Base-by-base conservation (phyloP, 2,329 filamentous ascomycete genomes). In the Ophiostoma ips region DNA sequence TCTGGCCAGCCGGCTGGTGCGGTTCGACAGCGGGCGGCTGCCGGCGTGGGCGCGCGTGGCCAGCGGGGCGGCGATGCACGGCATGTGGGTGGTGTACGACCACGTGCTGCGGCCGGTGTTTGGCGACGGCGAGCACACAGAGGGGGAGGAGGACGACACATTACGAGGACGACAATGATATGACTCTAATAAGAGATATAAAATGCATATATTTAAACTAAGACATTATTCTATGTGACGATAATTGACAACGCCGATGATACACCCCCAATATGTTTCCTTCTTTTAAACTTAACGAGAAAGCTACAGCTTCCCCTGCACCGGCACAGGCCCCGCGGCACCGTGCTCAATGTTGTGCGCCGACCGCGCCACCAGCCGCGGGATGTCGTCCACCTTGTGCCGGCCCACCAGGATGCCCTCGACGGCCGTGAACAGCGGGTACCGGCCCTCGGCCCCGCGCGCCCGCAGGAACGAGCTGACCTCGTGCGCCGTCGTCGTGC, bases 351-450 rank as follows among this genome's bases (percentile, higher is more conserved):
- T 34, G 33, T 51, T 36, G 46, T 57, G 54, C 36, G 48, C 55
- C 1, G 56, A 50, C 28, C 52, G 48, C 12, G 55, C 56, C 1
- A 85, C 77, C 50, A 92, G 71, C 51, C 73, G 71, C 21, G 88
- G 87, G 59, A 95, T 88, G 58, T 94, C 84, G 55, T 89, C 79
- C 16, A 89, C 83, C 57, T 80, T 79, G 58, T 81, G 79, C 56
- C 78, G 80, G 54, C 86, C 86, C 58, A 87, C 76, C 43, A 95
- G 68, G 58, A 95, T 89, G 56, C 80, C 79, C 55, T 87, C 81
- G 47, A 96, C 89, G 1, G 87, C 87, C 9, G 87, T 95, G 64
- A 98, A 94, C 6, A 98, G 71, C 18, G 92, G 92, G 64, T 94
- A 98, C 48, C 94, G 83, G 31, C 78, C 71, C 68, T 94, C 88